phyloP scores from a whole-genome alignment of 164 flowering plant genomes.

The Liriodendron chinense region DNA sequence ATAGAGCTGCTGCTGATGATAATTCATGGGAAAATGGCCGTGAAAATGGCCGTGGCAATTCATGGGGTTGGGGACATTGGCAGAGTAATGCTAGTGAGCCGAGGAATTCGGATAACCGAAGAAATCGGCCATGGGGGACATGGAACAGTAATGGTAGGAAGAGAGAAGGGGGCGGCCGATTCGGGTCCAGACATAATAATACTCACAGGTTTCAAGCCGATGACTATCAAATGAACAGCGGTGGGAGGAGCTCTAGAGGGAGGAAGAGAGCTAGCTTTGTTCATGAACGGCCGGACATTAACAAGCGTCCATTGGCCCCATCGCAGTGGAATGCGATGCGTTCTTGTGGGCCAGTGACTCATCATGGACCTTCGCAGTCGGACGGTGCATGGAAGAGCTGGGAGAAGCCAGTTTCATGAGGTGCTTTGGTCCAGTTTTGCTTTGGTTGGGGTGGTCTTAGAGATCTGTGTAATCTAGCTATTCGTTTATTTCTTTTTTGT shows the following conservation, averaged over 20 bases:
- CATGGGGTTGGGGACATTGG: slow-evolving; percentile 15
- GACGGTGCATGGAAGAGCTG: neutral
- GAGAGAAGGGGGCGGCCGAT: slow-evolving; percentile 27
- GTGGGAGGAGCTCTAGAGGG: slow-evolving; percentile 29
- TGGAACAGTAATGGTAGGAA: slow-evolving; percentile 27
- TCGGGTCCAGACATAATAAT: slow-evolving; percentile 21
- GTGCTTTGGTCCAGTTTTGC: neutral
- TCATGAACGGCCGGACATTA: slow-evolving; percentile 14
- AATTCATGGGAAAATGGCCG: slow-evolving; percentile 20
- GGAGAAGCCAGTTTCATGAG: slow-evolving; percentile 7
- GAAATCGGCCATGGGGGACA: slow-evolving; percentile 18
- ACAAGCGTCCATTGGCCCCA: slow-evolving; percentile 14
- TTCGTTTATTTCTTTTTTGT: no score
- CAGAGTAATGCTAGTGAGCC: slow-evolving; percentile 5
- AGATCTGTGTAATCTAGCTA: no score
- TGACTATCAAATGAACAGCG: slow-evolving; percentile 19
- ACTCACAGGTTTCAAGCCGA: slow-evolving; percentile 37
- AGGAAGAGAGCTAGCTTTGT: slow-evolving; percentile 32
- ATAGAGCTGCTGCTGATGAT: slow-evolving; percentile 10
- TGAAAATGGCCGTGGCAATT: slow-evolving; percentile 12
- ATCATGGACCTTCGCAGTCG: neutral
- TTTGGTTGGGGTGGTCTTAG: no score
- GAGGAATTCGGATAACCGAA: slow-evolving; percentile 16
- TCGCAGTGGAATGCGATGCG: slow-evolving; percentile 22
- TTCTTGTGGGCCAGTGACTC: slow-evolving; percentile 11